A percentile compares a stretch with the other conserved stretches of the same genome.
These are phyloP conservation scores for Apiospora aurea DNA, from an alignment of 2,329 filamentous ascomycete genomes.

Conservation along the genomic window DNA sequence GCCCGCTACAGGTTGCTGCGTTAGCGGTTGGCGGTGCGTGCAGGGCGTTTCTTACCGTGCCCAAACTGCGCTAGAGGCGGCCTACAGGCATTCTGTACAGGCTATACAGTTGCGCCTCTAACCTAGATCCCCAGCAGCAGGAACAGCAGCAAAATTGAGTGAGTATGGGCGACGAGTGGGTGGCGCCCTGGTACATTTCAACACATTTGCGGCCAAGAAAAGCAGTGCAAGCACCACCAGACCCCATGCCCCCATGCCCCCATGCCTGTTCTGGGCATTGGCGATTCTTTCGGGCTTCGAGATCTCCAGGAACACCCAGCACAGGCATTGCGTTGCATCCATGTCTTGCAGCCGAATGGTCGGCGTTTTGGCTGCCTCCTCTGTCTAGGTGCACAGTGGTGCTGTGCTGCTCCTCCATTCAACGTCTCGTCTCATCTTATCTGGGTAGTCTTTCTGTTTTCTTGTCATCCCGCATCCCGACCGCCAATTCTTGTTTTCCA, in stretches of 20 bases:
- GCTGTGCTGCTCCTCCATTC: not conserved
- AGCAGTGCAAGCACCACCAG: not conserved
- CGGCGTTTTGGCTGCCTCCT: constrained; percentile 1
- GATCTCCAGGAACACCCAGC: constrained; percentile 22
- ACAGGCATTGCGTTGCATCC: not conserved
- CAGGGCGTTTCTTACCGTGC: not conserved
- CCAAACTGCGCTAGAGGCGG: too few relatives aligned
- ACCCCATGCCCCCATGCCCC: not conserved
- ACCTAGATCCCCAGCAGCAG: not conserved
- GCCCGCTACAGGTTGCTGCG: constrained; percentile 6
- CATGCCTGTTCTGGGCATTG: not conserved
- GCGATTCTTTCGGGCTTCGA: constrained; percentile 7
- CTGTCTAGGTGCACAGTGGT: too few relatives aligned
- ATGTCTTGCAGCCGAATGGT: not conserved
- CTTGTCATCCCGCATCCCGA: not conserved
- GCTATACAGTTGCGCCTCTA: constrained; percentile 4
- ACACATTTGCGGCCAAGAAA: not conserved
- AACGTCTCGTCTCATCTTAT: constrained; percentile 1
- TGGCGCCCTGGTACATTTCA: not conserved
- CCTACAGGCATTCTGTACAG: too few relatives aligned
- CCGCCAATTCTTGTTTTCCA: not conserved
- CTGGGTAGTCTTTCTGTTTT: not conserved
- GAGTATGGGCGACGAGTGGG: not conserved
- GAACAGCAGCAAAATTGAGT: not conserved
- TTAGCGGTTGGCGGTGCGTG: not conserved